phyloP scores from a whole-genome alignment of 352 stramenopile species.

The Phytopythium vexans region DNA sequence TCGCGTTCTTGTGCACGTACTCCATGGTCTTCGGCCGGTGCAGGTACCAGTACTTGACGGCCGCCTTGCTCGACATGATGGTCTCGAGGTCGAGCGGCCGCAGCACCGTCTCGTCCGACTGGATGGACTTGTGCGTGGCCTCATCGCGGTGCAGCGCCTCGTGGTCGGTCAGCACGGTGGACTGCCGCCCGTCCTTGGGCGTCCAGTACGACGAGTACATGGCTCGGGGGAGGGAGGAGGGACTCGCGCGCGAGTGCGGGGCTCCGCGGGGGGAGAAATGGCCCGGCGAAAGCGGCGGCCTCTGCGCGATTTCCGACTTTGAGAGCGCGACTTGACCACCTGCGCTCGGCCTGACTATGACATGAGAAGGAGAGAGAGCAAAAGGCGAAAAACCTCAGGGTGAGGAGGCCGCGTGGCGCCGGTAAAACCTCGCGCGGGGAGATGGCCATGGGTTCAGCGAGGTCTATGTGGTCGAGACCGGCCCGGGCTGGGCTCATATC shows the following conservation, averaged over 20 bases:
- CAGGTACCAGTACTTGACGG: conserved; percentile 89
- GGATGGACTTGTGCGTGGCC: conserved; percentile 67
- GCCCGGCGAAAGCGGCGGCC: background rate
- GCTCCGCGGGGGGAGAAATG: background rate
- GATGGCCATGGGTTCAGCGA: background rate
- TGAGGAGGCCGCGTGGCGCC: background rate
- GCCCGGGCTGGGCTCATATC: too few species aligned
- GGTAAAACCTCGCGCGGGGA: conserved; percentile 4
- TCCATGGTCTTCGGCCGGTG: conserved; percentile 88
- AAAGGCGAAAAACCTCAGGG: conserved; percentile 2
- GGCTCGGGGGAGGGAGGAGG: background rate
- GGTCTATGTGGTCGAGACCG: too few species aligned
- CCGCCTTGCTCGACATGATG: conserved; percentile 84
- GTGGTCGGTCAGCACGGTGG: conserved; percentile 74
- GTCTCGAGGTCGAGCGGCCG: conserved; percentile 82
- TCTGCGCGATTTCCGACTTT: conserved; percentile 10
- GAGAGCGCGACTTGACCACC: background rate
- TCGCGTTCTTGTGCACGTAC: conserved; percentile 87
- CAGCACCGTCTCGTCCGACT: conserved; percentile 79
- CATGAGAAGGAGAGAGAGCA: too few species aligned
- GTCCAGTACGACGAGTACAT: conserved; percentile 90
- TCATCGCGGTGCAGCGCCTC: conserved; percentile 80
- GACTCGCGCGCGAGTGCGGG: background rate
- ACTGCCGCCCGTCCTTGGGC: conserved; percentile 68
- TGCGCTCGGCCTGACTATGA: too few species aligned